Conservation (phyloP, 2,329 filamentous ascomycete species). For the Ciborinia camelliae region DNA sequence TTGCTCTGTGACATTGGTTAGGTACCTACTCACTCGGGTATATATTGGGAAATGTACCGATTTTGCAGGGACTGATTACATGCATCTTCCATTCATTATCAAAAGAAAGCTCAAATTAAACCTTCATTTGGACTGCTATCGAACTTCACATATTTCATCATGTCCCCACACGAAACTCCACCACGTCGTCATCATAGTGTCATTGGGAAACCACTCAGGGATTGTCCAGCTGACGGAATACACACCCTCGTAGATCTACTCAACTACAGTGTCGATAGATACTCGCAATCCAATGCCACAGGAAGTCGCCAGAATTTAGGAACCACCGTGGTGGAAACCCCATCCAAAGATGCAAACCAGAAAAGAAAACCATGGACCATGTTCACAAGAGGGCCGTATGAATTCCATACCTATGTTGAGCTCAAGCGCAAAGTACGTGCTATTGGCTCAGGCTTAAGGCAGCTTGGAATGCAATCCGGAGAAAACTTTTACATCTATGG, state of each 20-base stretch:
- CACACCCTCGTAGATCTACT: neutral
- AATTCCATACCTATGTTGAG: neutral
- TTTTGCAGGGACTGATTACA: neutral
- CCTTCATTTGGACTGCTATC: neutral
- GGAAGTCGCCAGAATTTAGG: neutral
- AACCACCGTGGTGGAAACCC: neutral
- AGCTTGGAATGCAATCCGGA: neutral
- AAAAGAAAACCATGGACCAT: neutral
- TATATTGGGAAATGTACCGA: neutral
- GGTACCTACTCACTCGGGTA: too few relatives aligned
- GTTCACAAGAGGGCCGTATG: neutral
- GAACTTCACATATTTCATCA: neutral
- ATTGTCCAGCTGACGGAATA: neutral
- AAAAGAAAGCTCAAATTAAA: neutral
- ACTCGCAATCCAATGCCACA: neutral
- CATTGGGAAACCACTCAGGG: neutral
- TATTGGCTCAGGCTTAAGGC: neutral
- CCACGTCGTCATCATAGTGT: neutral
- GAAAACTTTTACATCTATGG: slow-evolving; percentile 50
- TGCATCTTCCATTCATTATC: neutral
- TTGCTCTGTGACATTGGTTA: neutral
- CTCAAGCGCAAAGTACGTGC: neutral
- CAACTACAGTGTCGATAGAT: neutral
- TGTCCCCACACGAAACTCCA: neutral
- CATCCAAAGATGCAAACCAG: neutral